Conservation (phyloP, 176 grass and related monocot species). For the Tuctoria greenei region DNA sequence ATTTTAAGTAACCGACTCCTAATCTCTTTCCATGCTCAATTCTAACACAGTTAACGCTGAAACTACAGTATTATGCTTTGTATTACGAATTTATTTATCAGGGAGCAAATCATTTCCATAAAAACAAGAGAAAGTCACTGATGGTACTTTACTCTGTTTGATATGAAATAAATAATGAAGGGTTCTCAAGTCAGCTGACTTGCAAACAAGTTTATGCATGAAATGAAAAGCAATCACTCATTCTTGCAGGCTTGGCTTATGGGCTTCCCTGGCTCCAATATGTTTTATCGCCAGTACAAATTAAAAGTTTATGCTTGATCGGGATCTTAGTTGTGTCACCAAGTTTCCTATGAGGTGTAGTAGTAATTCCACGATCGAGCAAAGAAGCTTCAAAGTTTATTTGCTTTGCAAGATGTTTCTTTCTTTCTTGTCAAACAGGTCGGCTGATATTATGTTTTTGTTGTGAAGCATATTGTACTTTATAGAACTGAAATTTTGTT, state of each 20-base stretch:
- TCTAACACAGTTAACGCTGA: neutral
- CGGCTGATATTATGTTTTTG: neutral
- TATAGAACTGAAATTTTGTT: neutral
- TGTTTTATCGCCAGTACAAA: conserved; percentile 6
- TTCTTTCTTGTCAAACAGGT: neutral
- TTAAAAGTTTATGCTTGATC: conserved; percentile 18
- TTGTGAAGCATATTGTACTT: neutral
- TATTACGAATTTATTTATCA: conserved; percentile 12
- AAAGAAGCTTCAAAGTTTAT: neutral
- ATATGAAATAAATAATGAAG: conserved; percentile 12
- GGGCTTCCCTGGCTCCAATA: neutral
- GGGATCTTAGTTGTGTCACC: neutral
- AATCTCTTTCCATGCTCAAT: too few species aligned
- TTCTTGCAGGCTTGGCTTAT: neutral
- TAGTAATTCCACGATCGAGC: neutral
- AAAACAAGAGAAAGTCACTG: neutral
- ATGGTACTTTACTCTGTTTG: neutral
- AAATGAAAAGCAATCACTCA: neutral
- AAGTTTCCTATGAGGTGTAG: neutral
- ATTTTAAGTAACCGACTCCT: too few species aligned
- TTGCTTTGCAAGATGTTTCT: neutral
- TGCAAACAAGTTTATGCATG: neutral
- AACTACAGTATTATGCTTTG: neutral
- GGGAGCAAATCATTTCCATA: neutral
- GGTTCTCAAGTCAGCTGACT: neutral